Evolutionary conservation across 2,329 filamentous ascomycete genomes (phyloP), one percentile per base, ranked within the genome.

Genomic region (Neopestalotiopsis sp.): DNA sequence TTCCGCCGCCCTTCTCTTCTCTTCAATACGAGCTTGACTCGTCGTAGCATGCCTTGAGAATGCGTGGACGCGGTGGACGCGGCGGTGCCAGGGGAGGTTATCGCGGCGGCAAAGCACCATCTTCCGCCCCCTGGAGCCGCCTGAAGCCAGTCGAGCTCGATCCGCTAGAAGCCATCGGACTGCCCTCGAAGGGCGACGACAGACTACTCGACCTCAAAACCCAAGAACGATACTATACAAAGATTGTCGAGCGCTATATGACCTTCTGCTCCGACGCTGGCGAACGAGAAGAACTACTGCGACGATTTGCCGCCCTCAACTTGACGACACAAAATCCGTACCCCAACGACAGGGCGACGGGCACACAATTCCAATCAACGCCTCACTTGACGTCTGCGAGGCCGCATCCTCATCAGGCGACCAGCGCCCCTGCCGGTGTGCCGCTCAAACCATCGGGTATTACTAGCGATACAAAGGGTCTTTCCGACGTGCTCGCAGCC

Each of bases 121-220:
- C 89, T 53, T 88, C 89, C 62, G 86, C 86, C 65, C 85, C 88
- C 73, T 93, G 91, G 90, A 89, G 88, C 70, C 87, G 92, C 71
- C 83, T 97, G 72, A 94, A 92, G 79, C 91, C 93, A 13, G 87
- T 91, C 70, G 89, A 91, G 59, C 83, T 90, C 68, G 94, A 98
- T 79, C 89, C 93, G 14, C 84, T 98, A 34, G 93, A 97, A 74
- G 88, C 86, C 70, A 92, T 97, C 73, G 95, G 95, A 1, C 86
- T 97, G 72, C 94, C 94, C 4, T 97, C 94, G 2, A 98, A 97
- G 78, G 95, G 95, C 66, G 95, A 98, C 80, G 92, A 87, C 62
- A 91, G 92, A 75, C 83, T 95, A 45, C 87, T 93, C 69, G 90
- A 95, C 74, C 84, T 87, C 80, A 94, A 93, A 81, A 88, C 88